Evolutionary conservation across 768 basidiomycete genomes (phyloP).

Genomic region (Lactarius sanguifluus): DNA sequence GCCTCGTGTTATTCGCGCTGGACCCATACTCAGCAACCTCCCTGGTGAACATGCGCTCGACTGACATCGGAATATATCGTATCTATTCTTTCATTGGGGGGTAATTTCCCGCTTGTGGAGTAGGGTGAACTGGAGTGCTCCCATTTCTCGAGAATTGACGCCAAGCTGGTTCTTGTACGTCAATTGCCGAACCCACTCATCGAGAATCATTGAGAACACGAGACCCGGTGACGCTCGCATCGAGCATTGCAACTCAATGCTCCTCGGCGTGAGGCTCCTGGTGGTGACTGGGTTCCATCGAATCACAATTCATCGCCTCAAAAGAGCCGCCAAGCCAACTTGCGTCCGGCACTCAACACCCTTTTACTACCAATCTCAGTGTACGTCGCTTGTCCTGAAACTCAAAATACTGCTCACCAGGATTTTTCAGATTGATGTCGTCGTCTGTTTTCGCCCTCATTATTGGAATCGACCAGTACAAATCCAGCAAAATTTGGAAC

Average conservation of each 20-base stretch:
- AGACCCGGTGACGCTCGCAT: slow-evolving; percentile 11
- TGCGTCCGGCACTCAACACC: slow-evolving; percentile 3
- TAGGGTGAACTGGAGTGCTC: slow-evolving; percentile 11
- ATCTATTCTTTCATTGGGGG: slow-evolving; percentile 7
- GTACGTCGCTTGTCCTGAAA: slow-evolving; percentile 7
- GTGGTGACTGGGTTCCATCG: neutral
- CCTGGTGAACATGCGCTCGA: slow-evolving; percentile 5
- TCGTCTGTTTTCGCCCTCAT: slow-evolving; percentile 61
- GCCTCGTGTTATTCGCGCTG: slow-evolving; percentile 26
- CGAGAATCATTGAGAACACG: slow-evolving; percentile 25
- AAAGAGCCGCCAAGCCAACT: slow-evolving; percentile 14
- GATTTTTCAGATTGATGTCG: slow-evolving; percentile 36
- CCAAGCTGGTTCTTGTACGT: slow-evolving; percentile 7
- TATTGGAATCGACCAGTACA: slow-evolving; percentile 69
- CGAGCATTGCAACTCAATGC: neutral
- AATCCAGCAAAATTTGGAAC: slow-evolving; percentile 60
- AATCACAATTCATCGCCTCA: slow-evolving; percentile 6
- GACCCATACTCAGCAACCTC: slow-evolving; percentile 12
- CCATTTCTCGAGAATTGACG: neutral
- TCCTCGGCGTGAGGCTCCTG: neutral
- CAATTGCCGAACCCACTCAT: slow-evolving; percentile 16
- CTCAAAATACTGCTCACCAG: neutral
- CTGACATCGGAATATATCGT: neutral
- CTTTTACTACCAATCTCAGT: slow-evolving; percentile 7
- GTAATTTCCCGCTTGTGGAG: slow-evolving; percentile 14